Conservation (phyloP, 192 early-diverging fungal species). For the Allomyces macrogynus region DNA sequence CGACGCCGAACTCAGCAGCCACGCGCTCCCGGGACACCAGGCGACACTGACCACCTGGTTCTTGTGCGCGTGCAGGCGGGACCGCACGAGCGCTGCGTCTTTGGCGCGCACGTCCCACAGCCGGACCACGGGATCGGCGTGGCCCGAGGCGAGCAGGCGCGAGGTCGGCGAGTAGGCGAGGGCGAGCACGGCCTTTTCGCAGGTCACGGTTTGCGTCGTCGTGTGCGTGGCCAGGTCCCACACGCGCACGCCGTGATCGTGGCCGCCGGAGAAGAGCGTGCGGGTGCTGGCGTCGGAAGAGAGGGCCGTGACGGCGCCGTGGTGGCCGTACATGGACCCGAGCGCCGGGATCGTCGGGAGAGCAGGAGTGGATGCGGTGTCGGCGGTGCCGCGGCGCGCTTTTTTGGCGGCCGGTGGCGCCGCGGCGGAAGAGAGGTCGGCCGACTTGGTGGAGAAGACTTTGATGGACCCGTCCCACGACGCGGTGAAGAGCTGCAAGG, state of each 20-base stretch:
- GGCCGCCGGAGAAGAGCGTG: conserved; percentile 60
- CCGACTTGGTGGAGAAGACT: conserved; percentile 38
- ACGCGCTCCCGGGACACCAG: conserved; percentile 59
- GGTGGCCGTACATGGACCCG: conserved; percentile 44
- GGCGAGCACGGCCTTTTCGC: conserved; percentile 62
- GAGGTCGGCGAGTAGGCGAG: conserved; percentile 49
- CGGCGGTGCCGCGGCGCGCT: neutral
- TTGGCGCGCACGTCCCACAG: conserved; percentile 75
- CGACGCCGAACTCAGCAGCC: conserved; percentile 58
- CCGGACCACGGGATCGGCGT: conserved; percentile 59
- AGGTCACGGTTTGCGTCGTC: conserved; percentile 57
- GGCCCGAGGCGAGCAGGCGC: conserved; percentile 66
- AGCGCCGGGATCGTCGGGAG: conserved; percentile 14
- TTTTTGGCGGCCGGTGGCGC: neutral
- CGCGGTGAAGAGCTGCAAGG: conserved; percentile 38
- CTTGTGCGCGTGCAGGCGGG: conserved; percentile 51
- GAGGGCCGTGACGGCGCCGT: conserved; percentile 52
- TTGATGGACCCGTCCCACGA: conserved; percentile 58
- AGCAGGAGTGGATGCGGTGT: neutral
- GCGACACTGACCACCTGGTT: conserved; percentile 68
- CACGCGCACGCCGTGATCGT: conserved; percentile 76
- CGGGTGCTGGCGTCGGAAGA: conserved; percentile 40
- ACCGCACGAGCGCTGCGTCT: conserved; percentile 56
- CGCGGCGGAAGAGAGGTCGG: too few relatives aligned
- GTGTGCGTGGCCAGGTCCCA: conserved; percentile 71